phyloP scores from a whole-genome alignment of 306 rosid species.

The Quercus suber region DNA sequence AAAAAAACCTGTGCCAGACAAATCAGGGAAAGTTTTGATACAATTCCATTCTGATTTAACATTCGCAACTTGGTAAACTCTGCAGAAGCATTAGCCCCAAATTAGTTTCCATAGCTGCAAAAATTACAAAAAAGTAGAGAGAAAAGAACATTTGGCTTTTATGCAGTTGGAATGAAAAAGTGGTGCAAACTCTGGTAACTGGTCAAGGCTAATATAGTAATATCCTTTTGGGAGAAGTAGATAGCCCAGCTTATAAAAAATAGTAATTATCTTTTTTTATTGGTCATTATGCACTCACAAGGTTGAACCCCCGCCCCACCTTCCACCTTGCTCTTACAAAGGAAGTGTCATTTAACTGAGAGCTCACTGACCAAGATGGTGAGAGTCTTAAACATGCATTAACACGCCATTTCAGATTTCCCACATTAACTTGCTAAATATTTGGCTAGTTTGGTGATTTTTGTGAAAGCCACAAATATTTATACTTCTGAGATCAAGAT shows the following conservation, averaged over 20 bases:
- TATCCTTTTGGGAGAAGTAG: no score
- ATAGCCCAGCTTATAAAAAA: no score
- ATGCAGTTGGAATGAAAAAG: background rate
- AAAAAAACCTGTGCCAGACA: slow-evolving; percentile 88
- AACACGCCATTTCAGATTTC: background rate
- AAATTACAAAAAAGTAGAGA: background rate
- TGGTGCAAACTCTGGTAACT: background rate
- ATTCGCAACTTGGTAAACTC: slow-evolving; percentile 90
- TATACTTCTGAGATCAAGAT: background rate
- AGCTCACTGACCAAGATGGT: no score
- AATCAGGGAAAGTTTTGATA: slow-evolving; percentile 86
- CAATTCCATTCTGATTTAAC: slow-evolving; percentile 96
- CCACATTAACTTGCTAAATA: background rate
- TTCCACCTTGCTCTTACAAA: no score
- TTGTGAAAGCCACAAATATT: background rate
- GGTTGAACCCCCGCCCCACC: no score
- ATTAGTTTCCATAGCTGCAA: slow-evolving; percentile 19
- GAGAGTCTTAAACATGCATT: background rate
- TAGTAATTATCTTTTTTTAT: no score
- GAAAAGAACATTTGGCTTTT: background rate
- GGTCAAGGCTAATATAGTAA: background rate
- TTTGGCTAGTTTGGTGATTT: background rate
- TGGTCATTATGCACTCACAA: no score
- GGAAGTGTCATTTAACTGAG: no score
- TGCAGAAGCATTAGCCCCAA: slow-evolving; percentile 39